Percentiles rank a stretch among this genome's conserved stretches.
Evolutionary conservation across 257 asterid species (phyloP).

Genomic region (Solanum ossicruentum): DNA sequence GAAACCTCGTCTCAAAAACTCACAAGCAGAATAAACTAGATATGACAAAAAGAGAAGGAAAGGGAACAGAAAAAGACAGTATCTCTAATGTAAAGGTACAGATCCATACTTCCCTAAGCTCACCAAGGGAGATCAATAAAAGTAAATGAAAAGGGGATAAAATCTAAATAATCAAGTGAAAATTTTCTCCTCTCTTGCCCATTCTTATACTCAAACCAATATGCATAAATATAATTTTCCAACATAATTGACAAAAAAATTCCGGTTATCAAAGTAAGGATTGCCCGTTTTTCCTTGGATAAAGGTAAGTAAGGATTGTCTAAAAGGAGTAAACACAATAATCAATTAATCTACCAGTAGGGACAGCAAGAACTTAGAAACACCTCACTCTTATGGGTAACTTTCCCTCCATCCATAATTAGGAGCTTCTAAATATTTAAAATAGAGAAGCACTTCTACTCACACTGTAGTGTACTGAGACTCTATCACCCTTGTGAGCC

Average conservation of each 20-base stretch:
- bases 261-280: not conserved
- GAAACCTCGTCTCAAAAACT: too few relatives aligned
- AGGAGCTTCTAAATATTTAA: not conserved
- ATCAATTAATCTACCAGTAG: not conserved
- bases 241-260: not conserved
- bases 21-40: too few relatives aligned
- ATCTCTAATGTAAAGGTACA: not conserved
- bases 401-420: not conserved
- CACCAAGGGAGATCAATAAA: not conserved
- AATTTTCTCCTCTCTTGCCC: not conserved
- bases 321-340: not conserved
- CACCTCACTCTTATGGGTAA: not conserved
- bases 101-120: not conserved
- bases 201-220: not conserved
- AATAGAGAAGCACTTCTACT: constrained; percentile 8
- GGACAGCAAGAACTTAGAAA: not conserved
- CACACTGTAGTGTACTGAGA: constrained; percentile 93
- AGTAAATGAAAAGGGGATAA: not conserved
- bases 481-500: constrained; percentile 87
- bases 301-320: not conserved
- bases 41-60: too few relatives aligned
- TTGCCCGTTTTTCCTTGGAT: not conserved
- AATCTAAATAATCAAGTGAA: not conserved
- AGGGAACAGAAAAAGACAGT: not conserved
- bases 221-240: not conserved